Percentiles rank a stretch among this genome's conserved stretches.
Evolutionary conservation across 2,329 filamentous ascomycete genomes (phyloP).

Genomic region (Fusarium secorum): DNA sequence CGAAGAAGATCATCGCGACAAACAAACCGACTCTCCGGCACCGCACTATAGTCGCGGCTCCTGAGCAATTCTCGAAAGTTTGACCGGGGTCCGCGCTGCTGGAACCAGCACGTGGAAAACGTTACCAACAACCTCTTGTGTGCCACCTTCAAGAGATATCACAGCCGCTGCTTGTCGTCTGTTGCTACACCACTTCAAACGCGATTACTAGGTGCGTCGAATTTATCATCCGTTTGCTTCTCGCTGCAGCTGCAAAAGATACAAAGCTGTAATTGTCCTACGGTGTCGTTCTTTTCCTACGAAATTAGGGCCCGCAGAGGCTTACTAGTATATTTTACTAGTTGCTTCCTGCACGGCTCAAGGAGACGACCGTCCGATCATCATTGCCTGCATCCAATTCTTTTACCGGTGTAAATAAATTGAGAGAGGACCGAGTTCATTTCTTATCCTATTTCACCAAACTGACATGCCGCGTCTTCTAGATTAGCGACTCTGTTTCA

Average conservation of each 20-base stretch:
- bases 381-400: slow-evolving; percentile 7
- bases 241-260: neutral
- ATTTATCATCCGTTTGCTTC: neutral
- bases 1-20: slow-evolving; percentile 23
- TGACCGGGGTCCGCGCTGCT: slow-evolving; percentile 35
- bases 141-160: slow-evolving; percentile 11
- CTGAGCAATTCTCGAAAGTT: slow-evolving; percentile 28
- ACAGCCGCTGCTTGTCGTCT: neutral
- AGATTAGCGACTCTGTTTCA: slow-evolving; percentile 10
- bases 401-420: slow-evolving; percentile 4
- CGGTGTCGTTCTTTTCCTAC: slow-evolving; percentile 17
- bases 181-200: neutral
- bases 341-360: slow-evolving; percentile 8
- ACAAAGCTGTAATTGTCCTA: slow-evolving; percentile 6
- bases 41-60: slow-evolving; percentile 14
- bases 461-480: slow-evolving; percentile 26
- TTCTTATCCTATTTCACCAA: slow-evolving; percentile 6
- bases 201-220: slow-evolving; percentile 10
- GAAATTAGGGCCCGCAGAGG: slow-evolving; percentile 37
- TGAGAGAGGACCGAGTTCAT: slow-evolving; percentile 10
- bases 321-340: slow-evolving; percentile 32
- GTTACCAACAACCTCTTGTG: slow-evolving; percentile 29
- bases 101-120: slow-evolving; percentile 38
- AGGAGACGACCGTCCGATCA: slow-evolving; percentile 9
- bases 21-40: slow-evolving; percentile 11